Base-by-base conservation (phyloP, 805 yeast species). In the Kuraishia hungarica region DNA sequence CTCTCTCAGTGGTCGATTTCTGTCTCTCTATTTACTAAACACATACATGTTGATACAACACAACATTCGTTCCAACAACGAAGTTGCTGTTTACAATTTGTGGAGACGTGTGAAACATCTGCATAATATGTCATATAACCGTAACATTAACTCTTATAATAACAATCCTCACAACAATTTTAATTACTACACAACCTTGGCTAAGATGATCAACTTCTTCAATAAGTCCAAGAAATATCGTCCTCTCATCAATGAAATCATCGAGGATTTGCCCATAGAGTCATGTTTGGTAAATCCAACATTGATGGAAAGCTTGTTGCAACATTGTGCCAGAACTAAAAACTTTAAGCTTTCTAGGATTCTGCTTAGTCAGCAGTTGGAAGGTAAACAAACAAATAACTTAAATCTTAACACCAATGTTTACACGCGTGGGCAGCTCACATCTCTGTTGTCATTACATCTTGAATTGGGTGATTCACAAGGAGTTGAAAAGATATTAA, bases 271-370 rank as follows among this genome's bases (percentile, higher is more conserved):
- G n/a, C 74, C 75, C 1, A 59, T 70, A 24, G 66, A 67, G 26
- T 66, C 73, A 1, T 66, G 71, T 26, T 61, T 61, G 39, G 60
- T 67, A 2, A 64, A 67, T 24, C 74, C 75, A 1, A 60, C 60
- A 20, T 59, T 71, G 48, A 68, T 71, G 73, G 58, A 65, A 7
- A 58, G 72, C 1, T 55, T 71, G 28, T 49, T 69, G 4, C 55
- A 60, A 23, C 70, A 71, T 57, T 61, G 70, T 51, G 55, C 67
- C 1, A 56, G 70, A 35, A 62, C 64, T 1, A 52, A 56, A 15
- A 64, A 70, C 52, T 58, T 60, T 28, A 56, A 61, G 11, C 56
- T 71, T 7, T 61, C 67, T 17, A 56, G 62, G 4, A 54, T 71
- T 20, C 56, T 71, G 17, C 52, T 56, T 20, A 22, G 35, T 21